A percentile compares a stretch with the other conserved stretches of the same genome.
Conservation (phyloP, 1,139 yeast genomes). For the Debaryomyces subglobosus region DNA sequence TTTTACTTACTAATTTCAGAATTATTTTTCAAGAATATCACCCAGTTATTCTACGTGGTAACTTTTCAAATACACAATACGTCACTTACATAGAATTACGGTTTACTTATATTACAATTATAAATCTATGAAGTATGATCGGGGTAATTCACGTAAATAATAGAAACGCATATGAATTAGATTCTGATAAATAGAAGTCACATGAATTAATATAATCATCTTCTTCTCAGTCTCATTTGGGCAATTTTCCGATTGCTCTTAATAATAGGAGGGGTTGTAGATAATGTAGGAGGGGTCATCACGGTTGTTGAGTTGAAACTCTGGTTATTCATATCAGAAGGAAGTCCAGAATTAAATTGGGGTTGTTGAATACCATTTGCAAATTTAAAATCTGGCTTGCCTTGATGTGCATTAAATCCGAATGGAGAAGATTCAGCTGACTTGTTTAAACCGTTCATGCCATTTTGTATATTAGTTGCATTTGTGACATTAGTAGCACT, state of each 20-base stretch:
- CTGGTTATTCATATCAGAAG: not conserved
- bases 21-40: not conserved
- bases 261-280: conserved; percentile 18
- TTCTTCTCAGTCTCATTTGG: conserved; percentile 34
- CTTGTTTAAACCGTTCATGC: conserved; percentile 1
- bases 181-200: not conserved
- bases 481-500: conserved; percentile 8
- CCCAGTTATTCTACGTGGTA: not conserved
- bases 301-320: not conserved
- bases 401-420: not conserved
- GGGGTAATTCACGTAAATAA: conserved; percentile 6
- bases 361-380: conserved; percentile 2
- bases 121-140: conserved; percentile 1
- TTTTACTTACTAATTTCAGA: not conserved
- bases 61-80: not conserved
- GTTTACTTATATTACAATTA: not conserved
- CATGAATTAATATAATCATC: conserved; percentile 12
- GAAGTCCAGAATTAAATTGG: not conserved
- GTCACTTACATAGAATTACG: not conserved
- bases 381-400: not conserved
- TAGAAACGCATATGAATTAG: not conserved
- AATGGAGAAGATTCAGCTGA: conserved; percentile 3
- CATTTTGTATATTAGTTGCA: not conserved
- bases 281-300: conserved; percentile 11
- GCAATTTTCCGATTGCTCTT: conserved; percentile 30